These are phyloP conservation scores for Fragaria iinumae DNA, from an alignment of 306 rosid species.

Conservation along the genomic window DNA sequence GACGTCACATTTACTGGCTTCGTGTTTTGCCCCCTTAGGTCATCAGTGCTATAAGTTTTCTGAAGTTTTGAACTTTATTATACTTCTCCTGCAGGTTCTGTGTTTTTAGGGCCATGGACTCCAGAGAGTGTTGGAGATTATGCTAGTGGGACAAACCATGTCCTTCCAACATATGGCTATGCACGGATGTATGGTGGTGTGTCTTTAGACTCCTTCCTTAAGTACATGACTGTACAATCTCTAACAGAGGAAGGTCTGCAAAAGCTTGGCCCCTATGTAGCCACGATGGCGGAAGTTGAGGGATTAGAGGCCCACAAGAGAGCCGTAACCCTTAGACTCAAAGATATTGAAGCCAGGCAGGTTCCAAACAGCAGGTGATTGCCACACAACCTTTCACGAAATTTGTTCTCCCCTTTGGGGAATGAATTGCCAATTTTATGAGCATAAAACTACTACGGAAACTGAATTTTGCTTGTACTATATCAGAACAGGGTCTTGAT, in stretches of 20 bases:
- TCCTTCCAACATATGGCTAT: slow-evolving; percentile 97
- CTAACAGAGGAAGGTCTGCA: slow-evolving; percentile 87
- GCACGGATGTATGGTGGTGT: slow-evolving; percentile 98
- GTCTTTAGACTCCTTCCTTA: slow-evolving; percentile 85
- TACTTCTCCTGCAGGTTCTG: slow-evolving; percentile 60
- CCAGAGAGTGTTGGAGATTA: slow-evolving; percentile 98
- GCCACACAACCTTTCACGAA: neutral
- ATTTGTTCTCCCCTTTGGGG: neutral
- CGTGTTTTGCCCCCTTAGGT: neutral
- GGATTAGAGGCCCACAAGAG: slow-evolving; percentile 93
- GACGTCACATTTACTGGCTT: neutral
- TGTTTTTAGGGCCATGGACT: slow-evolving; percentile 92
- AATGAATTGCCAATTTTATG: neutral
- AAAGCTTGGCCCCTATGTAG: slow-evolving; percentile 85
- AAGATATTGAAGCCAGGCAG: slow-evolving; percentile 79
- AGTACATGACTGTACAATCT: slow-evolving; percentile 93
- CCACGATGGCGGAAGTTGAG: slow-evolving; percentile 92
- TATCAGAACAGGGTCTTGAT: neutral
- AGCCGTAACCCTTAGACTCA: slow-evolving; percentile 88
- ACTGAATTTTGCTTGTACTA: neutral
- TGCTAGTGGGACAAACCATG: slow-evolving; percentile 98
- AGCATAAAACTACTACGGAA: neutral
- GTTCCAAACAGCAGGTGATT: slow-evolving; percentile 48
- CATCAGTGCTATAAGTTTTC: neutral
- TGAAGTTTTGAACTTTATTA: slow-evolving; percentile 1